Conservation (phyloP, 352 stramenopile genomes). For the Phytophthora lateralis region DNA sequence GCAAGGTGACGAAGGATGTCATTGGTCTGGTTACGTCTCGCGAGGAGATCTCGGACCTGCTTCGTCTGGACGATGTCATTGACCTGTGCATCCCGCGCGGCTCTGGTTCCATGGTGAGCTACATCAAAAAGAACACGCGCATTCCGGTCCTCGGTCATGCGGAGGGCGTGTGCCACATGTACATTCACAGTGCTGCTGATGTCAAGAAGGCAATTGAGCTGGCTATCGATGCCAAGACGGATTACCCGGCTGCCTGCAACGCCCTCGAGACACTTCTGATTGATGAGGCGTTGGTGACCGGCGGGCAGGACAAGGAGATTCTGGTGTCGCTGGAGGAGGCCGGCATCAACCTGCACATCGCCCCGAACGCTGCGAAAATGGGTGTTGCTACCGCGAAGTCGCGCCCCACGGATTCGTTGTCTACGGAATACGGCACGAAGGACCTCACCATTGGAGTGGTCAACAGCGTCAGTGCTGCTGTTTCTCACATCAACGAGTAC, state of each 20-base stretch:
- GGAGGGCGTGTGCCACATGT: conserved; percentile 98
- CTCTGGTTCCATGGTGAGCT: conserved; percentile 94
- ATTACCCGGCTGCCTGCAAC: conserved; percentile 98
- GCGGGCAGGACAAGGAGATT: conserved; percentile 73
- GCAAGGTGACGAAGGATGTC: conserved; percentile 91
- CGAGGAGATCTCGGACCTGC: conserved; percentile 93
- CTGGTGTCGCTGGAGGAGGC: conserved; percentile 85
- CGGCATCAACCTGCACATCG: conserved; percentile 94
- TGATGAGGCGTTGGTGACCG: conserved; percentile 87
- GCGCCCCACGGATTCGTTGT: conserved; percentile 75
- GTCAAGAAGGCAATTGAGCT: conserved; percentile 88
- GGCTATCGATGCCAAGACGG: conserved; percentile 97
- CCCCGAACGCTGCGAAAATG: conserved; percentile 83
- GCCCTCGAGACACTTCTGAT: conserved; percentile 97
- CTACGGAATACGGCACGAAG: conserved; percentile 95
- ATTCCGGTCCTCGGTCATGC: conserved; percentile 98
- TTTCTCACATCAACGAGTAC: conserved; percentile 96
- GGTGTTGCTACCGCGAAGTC: conserved; percentile 74
- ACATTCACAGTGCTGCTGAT: conserved; percentile 93
- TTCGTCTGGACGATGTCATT: conserved; percentile 96
- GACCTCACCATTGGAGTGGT: conserved; percentile 96
- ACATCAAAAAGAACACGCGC: conserved; percentile 97
- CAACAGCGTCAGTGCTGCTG: conserved; percentile 83
- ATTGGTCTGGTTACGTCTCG: conserved; percentile 95
- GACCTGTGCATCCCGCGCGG: conserved; percentile 98